Percentiles rank a stretch among this genome's conserved stretches.
phyloP scores from a whole-genome alignment of 176 grass and related monocot genomes.

The Raddia distichophylla region DNA sequence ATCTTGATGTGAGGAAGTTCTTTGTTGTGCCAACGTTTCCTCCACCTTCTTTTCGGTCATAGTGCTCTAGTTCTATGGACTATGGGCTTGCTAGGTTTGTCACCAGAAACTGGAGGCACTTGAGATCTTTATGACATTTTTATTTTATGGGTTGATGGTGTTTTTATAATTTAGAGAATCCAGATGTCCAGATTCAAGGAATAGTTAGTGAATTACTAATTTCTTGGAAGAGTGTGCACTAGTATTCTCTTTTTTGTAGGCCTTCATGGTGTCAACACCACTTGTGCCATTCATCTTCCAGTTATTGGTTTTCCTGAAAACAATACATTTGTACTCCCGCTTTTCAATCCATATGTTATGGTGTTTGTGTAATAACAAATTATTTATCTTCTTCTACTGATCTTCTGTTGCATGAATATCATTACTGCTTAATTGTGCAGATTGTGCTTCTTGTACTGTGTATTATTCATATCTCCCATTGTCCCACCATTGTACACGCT shows the following conservation, averaged over 20 bases:
- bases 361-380: neutral
- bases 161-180: too few relatives aligned
- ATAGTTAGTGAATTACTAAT: too few relatives aligned
- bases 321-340: neutral
- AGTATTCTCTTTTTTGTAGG: too few relatives aligned
- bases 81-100: too few relatives aligned
- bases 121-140: too few relatives aligned
- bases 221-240: too few relatives aligned
- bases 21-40: neutral
- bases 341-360: neutral
- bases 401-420: neutral
- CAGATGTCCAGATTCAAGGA: too few relatives aligned
- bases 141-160: too few relatives aligned
- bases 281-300: too few relatives aligned
- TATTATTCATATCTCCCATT: neutral
- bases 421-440: neutral
- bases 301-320: too few relatives aligned
- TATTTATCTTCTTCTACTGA: neutral
- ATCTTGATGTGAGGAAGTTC: neutral
- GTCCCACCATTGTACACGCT: neutral
- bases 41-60: neutral
- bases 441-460: neutral
- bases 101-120: too few relatives aligned
- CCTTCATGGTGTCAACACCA: too few relatives aligned
- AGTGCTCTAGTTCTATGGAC: neutral